Base-by-base conservation (phyloP, 2,329 filamentous ascomycete species). In the Botrytis aclada region DNA sequence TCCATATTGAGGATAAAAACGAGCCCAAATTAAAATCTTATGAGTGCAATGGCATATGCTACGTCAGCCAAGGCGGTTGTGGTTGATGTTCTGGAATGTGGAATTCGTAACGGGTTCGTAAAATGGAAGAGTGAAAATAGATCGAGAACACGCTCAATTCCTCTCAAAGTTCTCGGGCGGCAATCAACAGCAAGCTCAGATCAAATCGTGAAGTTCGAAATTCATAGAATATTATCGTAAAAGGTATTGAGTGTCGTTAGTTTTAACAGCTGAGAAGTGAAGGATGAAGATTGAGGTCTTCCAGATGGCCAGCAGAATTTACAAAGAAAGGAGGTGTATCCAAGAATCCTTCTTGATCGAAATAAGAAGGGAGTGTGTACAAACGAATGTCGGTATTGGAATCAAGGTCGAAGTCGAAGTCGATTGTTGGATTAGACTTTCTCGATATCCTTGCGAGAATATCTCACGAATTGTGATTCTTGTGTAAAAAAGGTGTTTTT, bases 281-380 rank as follows among this genome's bases (percentile, higher is more conserved):
- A 65, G 58, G 45, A 54, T 71, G 39, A 39, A 54, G 47, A 22
- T 43, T 64, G 45, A n/a, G 45, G 16, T 43, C 32, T 66, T 54
- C 45, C 64, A 9, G 37, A 34, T 47, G 37, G 37, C 37, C 66
- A 43, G 39, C 20, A 60, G 37, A 45, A 34, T 60, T 34, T 60
- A 69, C 22, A 58, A 61, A 69, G 51, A 69, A 69, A 69, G 39
- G 66, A 69, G 51, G 54, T 45, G 37, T 69, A 69, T 69, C 66
- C 66, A 69, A 69, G 66, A 61, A 61, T 69, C 51, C 51, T 69
- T 61, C 54, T 58, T 32, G 29, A 43, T 60, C 29, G 25, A 61
- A 61, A 60, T 20, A 9, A 45, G 39, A 69, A 60, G 39, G 37
- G 37, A 61, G 37, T n/a, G 16, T 25, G 66, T 34, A 45, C 51